Percentiles rank a stretch among this genome's conserved stretches.
Evolutionary conservation across 176 grass and related monocot genomes (phyloP).

Genomic region (Paspalum notatum): DNA sequence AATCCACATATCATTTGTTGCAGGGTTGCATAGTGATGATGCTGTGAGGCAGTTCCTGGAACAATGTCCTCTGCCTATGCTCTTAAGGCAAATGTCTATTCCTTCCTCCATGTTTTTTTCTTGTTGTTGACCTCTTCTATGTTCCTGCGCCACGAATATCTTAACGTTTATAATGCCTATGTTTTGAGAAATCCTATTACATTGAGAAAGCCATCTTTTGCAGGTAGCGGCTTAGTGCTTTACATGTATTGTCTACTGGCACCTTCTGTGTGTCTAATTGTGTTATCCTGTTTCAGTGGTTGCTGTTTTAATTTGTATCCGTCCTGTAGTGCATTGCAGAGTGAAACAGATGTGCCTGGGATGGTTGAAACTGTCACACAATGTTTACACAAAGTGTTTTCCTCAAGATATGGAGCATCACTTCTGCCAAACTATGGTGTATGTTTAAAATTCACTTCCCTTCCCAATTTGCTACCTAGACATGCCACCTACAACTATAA

Average conservation of each 20-base stretch:
- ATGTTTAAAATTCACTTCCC: slow-evolving; percentile 32
- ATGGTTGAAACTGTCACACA: slow-evolving; percentile 60
- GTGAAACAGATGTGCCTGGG: slow-evolving; percentile 53
- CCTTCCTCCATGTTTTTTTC: neutral
- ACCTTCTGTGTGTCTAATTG: neutral
- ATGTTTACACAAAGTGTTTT: slow-evolving; percentile 92
- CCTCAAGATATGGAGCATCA: slow-evolving; percentile 73
- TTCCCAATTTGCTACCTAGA: neutral
- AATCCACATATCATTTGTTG: slow-evolving; percentile 8
- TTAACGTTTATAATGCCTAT: neutral
- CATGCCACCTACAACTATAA: neutral
- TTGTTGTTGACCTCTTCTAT: neutral
- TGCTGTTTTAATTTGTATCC: slow-evolving; percentile 25
- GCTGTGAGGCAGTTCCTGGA: slow-evolving; percentile 76
- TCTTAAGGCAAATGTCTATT: slow-evolving; percentile 55
- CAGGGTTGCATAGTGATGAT: slow-evolving; percentile 76
- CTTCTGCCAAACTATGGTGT: slow-evolving; percentile 67
- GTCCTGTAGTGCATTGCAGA: slow-evolving; percentile 66
- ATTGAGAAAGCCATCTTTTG: neutral
- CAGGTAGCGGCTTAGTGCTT: neutral
- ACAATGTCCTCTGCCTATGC: slow-evolving; percentile 65
- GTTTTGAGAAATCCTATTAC: neutral
- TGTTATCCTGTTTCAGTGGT: neutral
- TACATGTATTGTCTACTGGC: neutral
- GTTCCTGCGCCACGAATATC: neutral